These are phyloP conservation scores for Salix brachista DNA, from an alignment of 345 rosid genomes.

Conservation along the genomic window DNA sequence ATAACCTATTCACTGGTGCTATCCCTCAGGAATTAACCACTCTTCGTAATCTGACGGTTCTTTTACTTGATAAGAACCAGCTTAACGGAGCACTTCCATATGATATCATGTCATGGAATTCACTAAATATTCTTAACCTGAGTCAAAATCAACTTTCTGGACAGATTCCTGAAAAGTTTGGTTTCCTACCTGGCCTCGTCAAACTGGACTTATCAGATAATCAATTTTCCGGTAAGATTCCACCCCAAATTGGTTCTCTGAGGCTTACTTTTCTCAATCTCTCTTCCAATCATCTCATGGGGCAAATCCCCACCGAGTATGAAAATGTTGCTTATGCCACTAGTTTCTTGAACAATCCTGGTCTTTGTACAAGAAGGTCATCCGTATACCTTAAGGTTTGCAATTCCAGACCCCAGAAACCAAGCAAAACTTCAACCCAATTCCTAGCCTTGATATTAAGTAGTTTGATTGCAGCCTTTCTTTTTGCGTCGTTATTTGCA, in stretches of 20 bases:
- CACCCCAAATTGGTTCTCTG: constrained; percentile 38
- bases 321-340: constrained; percentile 34
- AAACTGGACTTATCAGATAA: constrained; percentile 48
- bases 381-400: constrained; percentile 27
- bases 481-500: constrained; percentile 13
- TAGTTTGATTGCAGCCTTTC: not conserved
- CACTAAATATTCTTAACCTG: constrained; percentile 30
- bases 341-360: constrained; percentile 53
- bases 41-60: constrained; percentile 27
- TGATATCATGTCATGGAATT: constrained; percentile 39
- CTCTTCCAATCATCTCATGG: constrained; percentile 52
- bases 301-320: constrained; percentile 42
- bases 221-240: constrained; percentile 47
- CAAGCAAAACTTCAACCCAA: constrained; percentile 11
- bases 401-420: constrained; percentile 8
- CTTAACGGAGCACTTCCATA: constrained; percentile 47
- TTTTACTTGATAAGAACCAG: constrained; percentile 48
- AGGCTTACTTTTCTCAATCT: constrained; percentile 34
- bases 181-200: constrained; percentile 28
- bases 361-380: constrained; percentile 39
- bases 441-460: constrained; percentile 19
- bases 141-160: constrained; percentile 49
- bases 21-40: constrained; percentile 43
- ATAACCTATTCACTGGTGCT: constrained; percentile 44
- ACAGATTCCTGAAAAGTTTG: constrained; percentile 35